A percentile compares a stretch with the other conserved stretches of the same genome.
Conservation (phyloP, 1,284 basidiomycete species). For the Sporisorium iseilematis-ciliati region DNA sequence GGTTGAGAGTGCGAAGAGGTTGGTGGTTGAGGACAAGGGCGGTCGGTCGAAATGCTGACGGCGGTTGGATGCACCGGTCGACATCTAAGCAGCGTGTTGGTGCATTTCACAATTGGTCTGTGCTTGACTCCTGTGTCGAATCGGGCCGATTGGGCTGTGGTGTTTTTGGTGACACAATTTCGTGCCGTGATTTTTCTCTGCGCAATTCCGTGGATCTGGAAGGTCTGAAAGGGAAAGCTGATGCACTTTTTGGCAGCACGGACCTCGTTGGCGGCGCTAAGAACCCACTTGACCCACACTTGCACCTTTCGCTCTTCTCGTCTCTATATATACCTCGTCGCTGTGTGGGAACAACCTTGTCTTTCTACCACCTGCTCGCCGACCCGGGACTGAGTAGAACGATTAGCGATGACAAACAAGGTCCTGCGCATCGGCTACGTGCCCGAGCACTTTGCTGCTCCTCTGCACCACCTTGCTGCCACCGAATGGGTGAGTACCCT, state of each 20-base stretch:
- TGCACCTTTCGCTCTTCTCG: neutral
- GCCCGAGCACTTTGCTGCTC: constrained; percentile 66
- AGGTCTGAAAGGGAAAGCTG: neutral
- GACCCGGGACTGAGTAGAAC: too few relatives aligned
- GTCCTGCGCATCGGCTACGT: constrained; percentile 62
- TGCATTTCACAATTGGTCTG: constrained; percentile 26
- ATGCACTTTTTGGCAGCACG: neutral
- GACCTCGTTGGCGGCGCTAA: neutral
- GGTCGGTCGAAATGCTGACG: neutral
- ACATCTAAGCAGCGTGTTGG: neutral
- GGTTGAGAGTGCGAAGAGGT: neutral
- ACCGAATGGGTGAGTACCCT: constrained; percentile 53
- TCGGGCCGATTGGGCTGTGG: neutral
- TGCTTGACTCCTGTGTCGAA: constrained; percentile 6
- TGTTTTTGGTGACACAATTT: neutral
- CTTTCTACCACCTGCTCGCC: neutral
- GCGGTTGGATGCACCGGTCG: constrained; percentile 1
- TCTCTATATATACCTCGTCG: neutral
- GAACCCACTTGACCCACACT: neutral
- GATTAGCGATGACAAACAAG: constrained; percentile 17
- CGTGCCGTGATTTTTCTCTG: neutral
- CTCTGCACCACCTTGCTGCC: constrained; percentile 57
- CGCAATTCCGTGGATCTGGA: neutral
- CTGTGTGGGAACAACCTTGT: neutral
- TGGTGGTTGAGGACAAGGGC: neutral